Percentiles rank a stretch among this genome's conserved stretches.
phyloP scores from a whole-genome alignment of 176 grass and related monocot species.

The Tillandsia leiboldiana region DNA sequence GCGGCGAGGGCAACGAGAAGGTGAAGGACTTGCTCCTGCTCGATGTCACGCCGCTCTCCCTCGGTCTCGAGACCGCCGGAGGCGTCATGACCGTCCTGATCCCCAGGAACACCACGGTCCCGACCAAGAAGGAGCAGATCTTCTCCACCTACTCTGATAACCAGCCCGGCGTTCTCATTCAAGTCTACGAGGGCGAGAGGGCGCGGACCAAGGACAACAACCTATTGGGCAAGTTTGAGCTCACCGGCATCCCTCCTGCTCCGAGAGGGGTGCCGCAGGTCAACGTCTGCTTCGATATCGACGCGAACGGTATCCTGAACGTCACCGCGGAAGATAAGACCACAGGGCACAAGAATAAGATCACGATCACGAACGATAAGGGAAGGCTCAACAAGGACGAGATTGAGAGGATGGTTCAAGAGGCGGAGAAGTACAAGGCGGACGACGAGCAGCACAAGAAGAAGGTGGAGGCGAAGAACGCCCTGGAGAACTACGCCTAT shows the following conservation, averaged over 20 bases:
- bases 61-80: slow-evolving; percentile 57
- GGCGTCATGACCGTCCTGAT: slow-evolving; percentile 57
- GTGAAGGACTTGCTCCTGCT: slow-evolving; percentile 62
- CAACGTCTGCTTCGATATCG: slow-evolving; percentile 70
- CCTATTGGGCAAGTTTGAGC: slow-evolving; percentile 64
- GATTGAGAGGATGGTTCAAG: slow-evolving; percentile 67
- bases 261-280: slow-evolving; percentile 63
- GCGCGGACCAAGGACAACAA: slow-evolving; percentile 70
- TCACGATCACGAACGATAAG: slow-evolving; percentile 85
- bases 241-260: slow-evolving; percentile 55
- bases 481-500: slow-evolving; percentile 71
- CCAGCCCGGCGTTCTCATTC: slow-evolving; percentile 58
- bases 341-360: slow-evolving; percentile 66
- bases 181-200: slow-evolving; percentile 83
- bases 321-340: slow-evolving; percentile 77
- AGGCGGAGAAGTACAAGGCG: slow-evolving; percentile 59
- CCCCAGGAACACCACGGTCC: slow-evolving; percentile 74
- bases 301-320: slow-evolving; percentile 67
- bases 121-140: slow-evolving; percentile 65
- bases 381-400: slow-evolving; percentile 79
- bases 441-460: slow-evolving; percentile 61
- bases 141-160: slow-evolving; percentile 71
- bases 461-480: slow-evolving; percentile 59
- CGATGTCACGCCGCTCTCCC: slow-evolving; percentile 70
- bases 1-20: slow-evolving; percentile 61